phyloP scores from a whole-genome alignment of 768 basidiomycete genomes.

The Collybiopsis confluens region DNA sequence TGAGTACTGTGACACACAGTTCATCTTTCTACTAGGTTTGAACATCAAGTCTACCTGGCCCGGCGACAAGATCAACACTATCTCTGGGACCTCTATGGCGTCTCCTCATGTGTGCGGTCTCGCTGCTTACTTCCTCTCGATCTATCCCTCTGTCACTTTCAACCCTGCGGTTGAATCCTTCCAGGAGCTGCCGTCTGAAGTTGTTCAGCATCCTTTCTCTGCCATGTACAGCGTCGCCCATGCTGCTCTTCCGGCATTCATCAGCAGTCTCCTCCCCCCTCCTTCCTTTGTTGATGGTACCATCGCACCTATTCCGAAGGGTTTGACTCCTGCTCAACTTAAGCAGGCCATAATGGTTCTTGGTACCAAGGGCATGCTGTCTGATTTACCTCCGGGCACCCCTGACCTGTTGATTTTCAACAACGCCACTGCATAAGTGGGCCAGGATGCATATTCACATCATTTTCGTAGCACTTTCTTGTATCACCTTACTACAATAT shows the following conservation, averaged over 20 bases:
- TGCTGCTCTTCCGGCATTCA: slow-evolving; percentile 54
- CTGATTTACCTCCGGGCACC: slow-evolving; percentile 47
- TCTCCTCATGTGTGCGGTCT: slow-evolving; percentile 90
- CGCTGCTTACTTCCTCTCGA: slow-evolving; percentile 86
- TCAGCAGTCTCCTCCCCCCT: slow-evolving; percentile 51
- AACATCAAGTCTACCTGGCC: slow-evolving; percentile 85
- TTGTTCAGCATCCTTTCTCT: slow-evolving; percentile 27
- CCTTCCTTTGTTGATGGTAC: slow-evolving; percentile 41
- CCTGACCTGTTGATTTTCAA: slow-evolving; percentile 78
- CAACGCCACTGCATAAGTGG: slow-evolving; percentile 51
- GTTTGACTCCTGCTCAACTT: slow-evolving; percentile 64
- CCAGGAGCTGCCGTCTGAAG: slow-evolving; percentile 29
- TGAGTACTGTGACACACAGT: no score
- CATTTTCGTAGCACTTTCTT: no score
- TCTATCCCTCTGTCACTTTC: slow-evolving; percentile 70
- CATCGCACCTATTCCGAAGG: slow-evolving; percentile 37
- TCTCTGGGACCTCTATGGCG: slow-evolving; percentile 94
- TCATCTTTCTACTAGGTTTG: slow-evolving; percentile 38
- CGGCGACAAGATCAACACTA: slow-evolving; percentile 58
- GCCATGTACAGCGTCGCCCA: slow-evolving; percentile 53
- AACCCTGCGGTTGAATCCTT: slow-evolving; percentile 37
- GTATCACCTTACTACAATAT: no score
- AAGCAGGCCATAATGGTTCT: slow-evolving; percentile 72
- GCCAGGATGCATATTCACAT: not conserved
- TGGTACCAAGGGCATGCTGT: slow-evolving; percentile 46